phyloP scores from a whole-genome alignment of 768 basidiomycete species.

The Exidia glandulosa region DNA sequence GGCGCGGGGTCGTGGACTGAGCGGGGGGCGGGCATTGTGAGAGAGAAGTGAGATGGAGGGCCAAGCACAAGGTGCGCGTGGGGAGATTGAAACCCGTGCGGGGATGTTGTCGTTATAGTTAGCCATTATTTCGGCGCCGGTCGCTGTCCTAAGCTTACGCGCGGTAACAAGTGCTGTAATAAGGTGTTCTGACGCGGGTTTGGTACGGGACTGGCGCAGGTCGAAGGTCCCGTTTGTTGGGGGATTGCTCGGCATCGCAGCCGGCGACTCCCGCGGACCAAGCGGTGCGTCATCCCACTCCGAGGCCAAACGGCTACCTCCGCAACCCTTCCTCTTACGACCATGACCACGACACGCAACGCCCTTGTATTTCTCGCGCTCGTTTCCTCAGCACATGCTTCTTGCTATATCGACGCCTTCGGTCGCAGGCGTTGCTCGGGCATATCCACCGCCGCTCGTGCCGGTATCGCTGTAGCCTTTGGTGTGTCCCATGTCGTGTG shows the following conservation, averaged over 20 bases:
- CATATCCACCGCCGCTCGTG: background rate
- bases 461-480: background rate
- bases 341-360: background rate
- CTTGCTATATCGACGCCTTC: background rate
- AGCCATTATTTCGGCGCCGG: no score
- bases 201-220: no score
- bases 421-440: background rate
- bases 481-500: no score
- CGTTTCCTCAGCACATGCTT: background rate
- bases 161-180: no score
- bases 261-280: no score
- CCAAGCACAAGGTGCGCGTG: background rate
- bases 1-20: background rate
- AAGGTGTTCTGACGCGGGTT: no score
- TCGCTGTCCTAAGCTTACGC: no score
- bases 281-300: no score
- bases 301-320: no score
- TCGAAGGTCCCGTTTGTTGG: no score
- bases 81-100: background rate
- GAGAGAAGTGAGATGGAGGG: background rate
- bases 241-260: no score
- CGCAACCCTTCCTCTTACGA: background rate
- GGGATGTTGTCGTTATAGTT: no score
- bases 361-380: background rate
- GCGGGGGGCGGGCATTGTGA: background rate